Conservation (phyloP, 164 flowering plant genomes). For the Buxus sempervirens region DNA sequence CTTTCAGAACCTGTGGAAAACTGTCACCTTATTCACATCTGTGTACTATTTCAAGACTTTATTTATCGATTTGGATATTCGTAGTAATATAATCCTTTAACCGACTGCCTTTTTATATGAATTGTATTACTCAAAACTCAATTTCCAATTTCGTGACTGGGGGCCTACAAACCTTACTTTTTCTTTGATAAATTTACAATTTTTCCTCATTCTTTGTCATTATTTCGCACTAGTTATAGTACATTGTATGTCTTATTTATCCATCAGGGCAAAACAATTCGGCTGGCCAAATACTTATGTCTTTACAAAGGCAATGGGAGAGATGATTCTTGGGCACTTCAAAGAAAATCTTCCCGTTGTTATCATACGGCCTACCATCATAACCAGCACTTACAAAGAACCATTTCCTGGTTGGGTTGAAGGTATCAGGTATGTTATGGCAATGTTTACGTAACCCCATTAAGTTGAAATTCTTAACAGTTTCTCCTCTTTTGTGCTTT, state of each 20-base stretch:
- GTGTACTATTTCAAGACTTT: too few relatives aligned
- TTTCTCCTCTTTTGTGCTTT: background rate
- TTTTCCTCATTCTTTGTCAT: too few relatives aligned
- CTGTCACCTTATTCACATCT: too few relatives aligned
- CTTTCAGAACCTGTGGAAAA: too few relatives aligned
- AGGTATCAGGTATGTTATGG: slow-evolving; percentile 39
- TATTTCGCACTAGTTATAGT: too few relatives aligned
- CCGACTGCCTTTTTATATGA: too few relatives aligned
- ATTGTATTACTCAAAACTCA: too few relatives aligned
- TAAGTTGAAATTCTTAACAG: background rate
- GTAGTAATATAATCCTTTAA: too few relatives aligned
- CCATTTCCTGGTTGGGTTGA: slow-evolving; percentile 55
- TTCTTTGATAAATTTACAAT: too few relatives aligned
- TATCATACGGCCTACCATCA: slow-evolving; percentile 37
- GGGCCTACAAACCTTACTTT: too few relatives aligned
- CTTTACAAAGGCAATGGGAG: slow-evolving; percentile 46
- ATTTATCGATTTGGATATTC: too few relatives aligned
- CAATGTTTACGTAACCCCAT: background rate
- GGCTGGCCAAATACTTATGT: slow-evolving; percentile 60
- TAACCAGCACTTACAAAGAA: slow-evolving; percentile 37
- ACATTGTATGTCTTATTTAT: background rate
- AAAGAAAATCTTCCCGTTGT: slow-evolving; percentile 32
- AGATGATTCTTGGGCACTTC: slow-evolving; percentile 33
- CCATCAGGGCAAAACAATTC: slow-evolving; percentile 31
- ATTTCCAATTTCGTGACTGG: too few relatives aligned